Evolutionary conservation across 2,329 filamentous ascomycete genomes (phyloP).

Genomic region (Xylariomycetidae sp.): DNA sequence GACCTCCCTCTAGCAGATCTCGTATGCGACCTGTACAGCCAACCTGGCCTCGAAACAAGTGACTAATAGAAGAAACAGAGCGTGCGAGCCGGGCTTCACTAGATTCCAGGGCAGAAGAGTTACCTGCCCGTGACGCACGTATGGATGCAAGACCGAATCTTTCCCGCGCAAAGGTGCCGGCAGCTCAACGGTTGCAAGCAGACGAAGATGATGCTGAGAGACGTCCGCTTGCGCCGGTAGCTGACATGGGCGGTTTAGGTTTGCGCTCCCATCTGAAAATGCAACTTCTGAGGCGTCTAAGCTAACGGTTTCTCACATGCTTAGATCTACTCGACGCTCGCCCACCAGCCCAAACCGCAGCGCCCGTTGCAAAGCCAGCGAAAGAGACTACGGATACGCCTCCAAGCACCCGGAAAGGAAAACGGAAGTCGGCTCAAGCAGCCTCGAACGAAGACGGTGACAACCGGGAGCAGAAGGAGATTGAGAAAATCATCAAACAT

Average conservation of each 20-base stretch:
- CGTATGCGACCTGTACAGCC: neutral
- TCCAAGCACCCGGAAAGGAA: no score
- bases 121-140: constrained; percentile 7
- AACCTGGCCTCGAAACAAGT: constrained; percentile 2
- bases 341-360: neutral
- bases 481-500: constrained; percentile 21
- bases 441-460: constrained; percentile 10
- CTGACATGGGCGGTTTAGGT: constrained; percentile 23
- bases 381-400: constrained; percentile 3
- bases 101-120: constrained; percentile 7
- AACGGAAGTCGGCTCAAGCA: constrained; percentile 11
- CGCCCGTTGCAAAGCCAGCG: constrained; percentile 3
- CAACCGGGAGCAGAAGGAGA: constrained; percentile 20
- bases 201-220: constrained; percentile 7
- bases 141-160: constrained; percentile 10
- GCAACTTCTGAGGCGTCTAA: neutral
- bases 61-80: constrained; percentile 10
- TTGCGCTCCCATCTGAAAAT: neutral
- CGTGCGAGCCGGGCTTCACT: constrained; percentile 15
- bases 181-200: constrained; percentile 10
- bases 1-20: constrained; percentile 13
- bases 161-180: constrained; percentile 12
- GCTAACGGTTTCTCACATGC: constrained; percentile 1
- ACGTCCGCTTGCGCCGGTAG: constrained; percentile 16
- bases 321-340: constrained; percentile 6